These are phyloP conservation scores for Ceratopteris richardii DNA, from an alignment of 75 land plant genomes.

Conservation along the genomic window DNA sequence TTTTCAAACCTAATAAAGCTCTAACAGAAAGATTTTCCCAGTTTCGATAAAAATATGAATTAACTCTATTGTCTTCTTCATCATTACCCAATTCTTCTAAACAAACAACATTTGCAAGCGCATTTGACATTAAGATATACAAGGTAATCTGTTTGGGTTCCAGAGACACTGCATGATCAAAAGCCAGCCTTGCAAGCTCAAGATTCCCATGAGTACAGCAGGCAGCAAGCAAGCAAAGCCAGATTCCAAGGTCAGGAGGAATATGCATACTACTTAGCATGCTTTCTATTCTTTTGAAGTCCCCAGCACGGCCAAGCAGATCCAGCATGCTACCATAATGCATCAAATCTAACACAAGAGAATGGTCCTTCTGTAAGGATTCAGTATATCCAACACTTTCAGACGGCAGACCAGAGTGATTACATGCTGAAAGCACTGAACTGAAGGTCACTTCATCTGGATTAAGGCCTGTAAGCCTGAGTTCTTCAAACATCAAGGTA, in stretches of 20 bases:
- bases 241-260: constrained; percentile 14
- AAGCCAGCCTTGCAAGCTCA: constrained; percentile 6
- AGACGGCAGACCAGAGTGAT: constrained; percentile 18
- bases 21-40: too few species aligned
- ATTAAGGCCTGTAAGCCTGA: not conserved
- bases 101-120: constrained; percentile 7
- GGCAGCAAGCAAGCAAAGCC: constrained; percentile 16
- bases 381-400: constrained; percentile 8
- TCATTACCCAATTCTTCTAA: too few species aligned
- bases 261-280: constrained; percentile 14
- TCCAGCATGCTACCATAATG: constrained; percentile 18
- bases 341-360: not conserved
- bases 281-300: constrained; percentile 12
- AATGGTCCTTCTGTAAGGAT: not conserved
- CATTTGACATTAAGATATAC: constrained; percentile 20
- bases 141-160: constrained; percentile 18
- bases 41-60: too few species aligned
- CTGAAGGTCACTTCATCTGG: constrained; percentile 17
- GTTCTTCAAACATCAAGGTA: not conserved
- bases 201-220: constrained; percentile 17
- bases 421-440: constrained; percentile 26
- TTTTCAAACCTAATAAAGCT: too few species aligned
- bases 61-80: too few species aligned
- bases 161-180: constrained; percentile 3
- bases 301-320: constrained; percentile 23